Evolutionary conservation across 2,329 filamentous ascomycete species (phyloP).

Genomic region (Fusarium secorum): DNA sequence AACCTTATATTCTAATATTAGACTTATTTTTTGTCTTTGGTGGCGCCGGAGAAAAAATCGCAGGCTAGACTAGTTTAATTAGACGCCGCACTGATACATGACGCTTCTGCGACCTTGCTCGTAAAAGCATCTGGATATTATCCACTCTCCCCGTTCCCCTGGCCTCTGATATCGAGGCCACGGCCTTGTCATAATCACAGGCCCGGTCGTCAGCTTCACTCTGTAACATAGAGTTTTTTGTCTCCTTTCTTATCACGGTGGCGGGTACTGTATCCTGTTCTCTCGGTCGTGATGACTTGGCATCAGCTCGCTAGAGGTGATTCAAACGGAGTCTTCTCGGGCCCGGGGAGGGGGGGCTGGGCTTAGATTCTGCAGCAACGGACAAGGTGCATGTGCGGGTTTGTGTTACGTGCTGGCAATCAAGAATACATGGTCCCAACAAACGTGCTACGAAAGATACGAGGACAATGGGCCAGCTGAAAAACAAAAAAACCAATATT

Average conservation of each 20-base stretch:
- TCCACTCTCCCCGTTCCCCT: neutral
- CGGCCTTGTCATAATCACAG: neutral
- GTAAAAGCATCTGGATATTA: conserved; percentile 1
- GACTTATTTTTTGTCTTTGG: neutral
- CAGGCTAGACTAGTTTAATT: neutral
- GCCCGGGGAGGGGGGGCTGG: neutral
- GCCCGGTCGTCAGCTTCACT: neutral
- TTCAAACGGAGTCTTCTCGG: neutral
- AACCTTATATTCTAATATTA: conserved; percentile 21
- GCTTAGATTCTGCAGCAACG: neutral
- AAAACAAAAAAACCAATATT: neutral
- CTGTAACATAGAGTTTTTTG: neutral
- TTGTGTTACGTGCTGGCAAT: conserved; percentile 12
- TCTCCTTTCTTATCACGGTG: conserved; percentile 8
- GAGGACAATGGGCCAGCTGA: neutral
- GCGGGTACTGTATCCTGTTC: conserved; percentile 4
- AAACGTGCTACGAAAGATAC: neutral
- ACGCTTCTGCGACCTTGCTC: conserved; percentile 15
- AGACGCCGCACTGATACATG: conserved; percentile 28
- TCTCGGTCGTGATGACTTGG: conserved; percentile 1
- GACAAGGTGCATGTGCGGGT: neutral
- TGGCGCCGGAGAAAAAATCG: neutral
- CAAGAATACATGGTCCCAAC: conserved; percentile 1
- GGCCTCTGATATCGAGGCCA: neutral
- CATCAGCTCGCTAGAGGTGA: conserved; percentile 11